Base-by-base conservation (phyloP, 352 stramenopile species). In the Globisporangium sylvaticum region DNA sequence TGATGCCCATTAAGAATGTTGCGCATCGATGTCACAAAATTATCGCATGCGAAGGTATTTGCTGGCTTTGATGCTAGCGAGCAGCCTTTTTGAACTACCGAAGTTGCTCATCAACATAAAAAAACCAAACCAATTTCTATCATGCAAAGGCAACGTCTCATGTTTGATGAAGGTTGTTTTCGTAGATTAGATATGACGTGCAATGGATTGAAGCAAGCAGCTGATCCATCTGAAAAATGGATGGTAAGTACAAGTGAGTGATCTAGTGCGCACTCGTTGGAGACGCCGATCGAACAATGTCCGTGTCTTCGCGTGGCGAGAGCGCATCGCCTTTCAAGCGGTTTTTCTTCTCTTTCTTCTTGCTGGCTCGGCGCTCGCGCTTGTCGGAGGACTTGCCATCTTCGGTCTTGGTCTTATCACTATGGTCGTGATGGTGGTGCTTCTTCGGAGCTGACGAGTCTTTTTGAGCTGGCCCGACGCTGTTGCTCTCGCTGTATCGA, bases 321-420 rank as follows among this genome's bases (percentile, higher is more conserved):
- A 52, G 48, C n/a, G 14, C 54, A 15, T 59, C 58, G 6, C 39
- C 31, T 29, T 62, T 62, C 25, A n/a, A 31, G 8, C 1, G 22
- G 29, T 55, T 73, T 18, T 54, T 65, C 42, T 66, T 80, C 14
- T 70, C 59, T n/a, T 64, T 68, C 58, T 71, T 75, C 27, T 64
- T 66, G 34, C 61, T 77, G 14, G 55, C 53, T 24, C 25, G 63
- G 10, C 54, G 56, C 29, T 75, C 37, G 32, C 70, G 63, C n/a
- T 62, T 60, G 31, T 72, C 44, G 31, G 58, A 31, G 0, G 34
- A 22, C 58, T 69, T 52, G 7, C 32, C 22, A 0, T 59, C 54
- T 15, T 42, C 34, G 27, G 24, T 34, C 52, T 57, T 57, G 52
- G 52, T 57, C 52, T 27, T 34, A 7, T 18, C n/a, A 6, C 53